phyloP scores from a whole-genome alignment of 1,284 basidiomycete species.

The Lentinula novae-zelandiae region DNA sequence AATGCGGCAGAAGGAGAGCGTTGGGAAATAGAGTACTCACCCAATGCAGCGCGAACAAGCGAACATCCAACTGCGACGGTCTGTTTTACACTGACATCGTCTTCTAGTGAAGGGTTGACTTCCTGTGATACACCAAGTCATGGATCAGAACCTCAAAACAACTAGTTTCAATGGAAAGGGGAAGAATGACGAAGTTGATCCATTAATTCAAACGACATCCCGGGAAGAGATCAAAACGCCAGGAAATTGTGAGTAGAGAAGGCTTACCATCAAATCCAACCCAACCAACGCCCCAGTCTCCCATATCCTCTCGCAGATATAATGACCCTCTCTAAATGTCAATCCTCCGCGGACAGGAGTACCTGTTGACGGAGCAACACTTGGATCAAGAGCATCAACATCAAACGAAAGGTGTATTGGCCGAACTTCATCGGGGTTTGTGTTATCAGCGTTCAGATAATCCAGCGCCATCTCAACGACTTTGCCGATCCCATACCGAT shows the following conservation, averaged over 20 bases:
- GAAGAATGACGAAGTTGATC: background rate
- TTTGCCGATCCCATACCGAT: conserved; percentile 93
- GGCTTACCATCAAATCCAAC: conserved; percentile 83
- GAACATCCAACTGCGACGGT: conserved; percentile 96
- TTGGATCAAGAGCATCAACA: conserved; percentile 92
- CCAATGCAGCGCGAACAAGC: conserved; percentile 85
- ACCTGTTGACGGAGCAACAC: conserved; percentile 93
- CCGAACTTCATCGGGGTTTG: conserved; percentile 29
- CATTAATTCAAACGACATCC: no score
- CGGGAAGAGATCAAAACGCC: no score
- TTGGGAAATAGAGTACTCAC: conserved; percentile 39
- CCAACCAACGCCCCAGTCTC: conserved; percentile 93
- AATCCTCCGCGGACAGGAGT: conserved; percentile 95
- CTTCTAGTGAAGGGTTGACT: conserved; percentile 89
- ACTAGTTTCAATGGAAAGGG: background rate
- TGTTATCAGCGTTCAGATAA: conserved; percentile 83
- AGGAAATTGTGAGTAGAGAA: no score
- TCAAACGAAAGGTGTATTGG: conserved; percentile 98
- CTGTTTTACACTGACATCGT: conserved; percentile 71
- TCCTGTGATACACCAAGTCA: conserved; percentile 53
- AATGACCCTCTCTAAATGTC: conserved; percentile 96
- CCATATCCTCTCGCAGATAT: conserved; percentile 92
- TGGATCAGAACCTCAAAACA: background rate
- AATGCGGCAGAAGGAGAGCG: background rate
- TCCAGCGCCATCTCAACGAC: conserved; percentile 96